Percentiles rank a stretch among this genome's conserved stretches.
Evolutionary conservation across 805 yeast genomes (phyloP).

Genomic region (Zygoascus tannicola): DNA sequence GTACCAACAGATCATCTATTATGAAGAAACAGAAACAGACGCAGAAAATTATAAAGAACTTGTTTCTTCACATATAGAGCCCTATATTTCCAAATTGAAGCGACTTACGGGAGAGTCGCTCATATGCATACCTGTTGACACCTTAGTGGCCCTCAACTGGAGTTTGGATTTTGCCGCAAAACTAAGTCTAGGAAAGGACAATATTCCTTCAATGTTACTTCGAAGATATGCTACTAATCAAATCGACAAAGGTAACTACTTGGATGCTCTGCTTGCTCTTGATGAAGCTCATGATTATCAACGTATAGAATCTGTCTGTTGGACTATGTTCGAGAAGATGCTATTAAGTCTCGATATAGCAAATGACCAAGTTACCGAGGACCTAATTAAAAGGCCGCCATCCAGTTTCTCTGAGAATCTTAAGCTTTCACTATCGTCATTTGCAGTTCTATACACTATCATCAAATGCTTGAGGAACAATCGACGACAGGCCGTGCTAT

Average conservation of each 20-base stretch:
- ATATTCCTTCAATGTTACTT: background rate
- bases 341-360: conserved; percentile 14
- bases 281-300: conserved; percentile 14
- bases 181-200: background rate
- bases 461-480: conserved; percentile 7
- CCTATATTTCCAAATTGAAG: background rate
- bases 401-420: conserved; percentile 14
- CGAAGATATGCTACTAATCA: background rate
- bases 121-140: background rate
- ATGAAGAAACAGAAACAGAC: background rate
- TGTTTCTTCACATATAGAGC: background rate
- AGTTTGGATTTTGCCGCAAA: background rate
- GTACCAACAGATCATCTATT: background rate
- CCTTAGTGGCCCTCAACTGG: background rate
- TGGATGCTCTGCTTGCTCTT: conserved; percentile 22
- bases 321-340: conserved; percentile 22
- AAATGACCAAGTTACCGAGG: conserved; percentile 7
- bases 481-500: conserved; percentile 14
- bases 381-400: conserved; percentile 6
- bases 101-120: background rate
- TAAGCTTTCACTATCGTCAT: conserved; percentile 26
- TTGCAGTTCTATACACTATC: conserved; percentile 22
- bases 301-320: conserved; percentile 16
- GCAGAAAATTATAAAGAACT: background rate
- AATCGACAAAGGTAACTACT: conserved; percentile 2